Evolutionary conservation across 2,329 filamentous ascomycete species (phyloP).

Genomic region (Stachybotrys elegans): DNA sequence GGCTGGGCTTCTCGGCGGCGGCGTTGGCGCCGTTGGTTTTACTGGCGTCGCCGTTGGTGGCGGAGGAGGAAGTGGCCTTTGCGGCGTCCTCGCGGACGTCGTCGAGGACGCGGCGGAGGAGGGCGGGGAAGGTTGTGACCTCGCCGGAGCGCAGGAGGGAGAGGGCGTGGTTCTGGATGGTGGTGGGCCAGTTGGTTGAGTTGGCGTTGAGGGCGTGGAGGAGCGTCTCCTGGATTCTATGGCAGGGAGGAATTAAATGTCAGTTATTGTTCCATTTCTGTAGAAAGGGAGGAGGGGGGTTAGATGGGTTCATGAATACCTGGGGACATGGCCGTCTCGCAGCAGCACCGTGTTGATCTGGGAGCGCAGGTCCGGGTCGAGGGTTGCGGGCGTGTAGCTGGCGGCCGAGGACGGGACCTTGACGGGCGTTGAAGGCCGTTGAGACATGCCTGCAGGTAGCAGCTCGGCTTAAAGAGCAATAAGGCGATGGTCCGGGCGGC

Average conservation of each 20-base stretch:
- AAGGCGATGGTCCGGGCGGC: constrained; percentile 1
- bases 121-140: constrained; percentile 54
- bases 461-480: background rate
- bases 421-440: constrained; percentile 48
- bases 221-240: constrained; percentile 59
- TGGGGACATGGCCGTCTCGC: constrained; percentile 53
- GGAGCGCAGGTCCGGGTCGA: constrained; percentile 57
- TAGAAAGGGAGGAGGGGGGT: background rate
- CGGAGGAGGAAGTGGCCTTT: constrained; percentile 16
- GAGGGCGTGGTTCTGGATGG: constrained; percentile 55
- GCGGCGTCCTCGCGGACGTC: constrained; percentile 50
- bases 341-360: constrained; percentile 57
- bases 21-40: constrained; percentile 21
- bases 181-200: constrained; percentile 57
- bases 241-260: background rate
- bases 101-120: constrained; percentile 55
- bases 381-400: constrained; percentile 54
- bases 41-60: constrained; percentile 28
- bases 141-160: constrained; percentile 56
- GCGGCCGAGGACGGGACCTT: constrained; percentile 57
- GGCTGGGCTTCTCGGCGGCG: constrained; percentile 23
- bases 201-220: constrained; percentile 58
- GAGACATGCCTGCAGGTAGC: constrained; percentile 32
- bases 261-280: constrained; percentile 4
- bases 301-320: constrained; percentile 44